A percentile compares a stretch with the other conserved stretches of the same genome.
phyloP scores from a whole-genome alignment of 1,139 yeast species.

The Taphrina flavorubra region DNA sequence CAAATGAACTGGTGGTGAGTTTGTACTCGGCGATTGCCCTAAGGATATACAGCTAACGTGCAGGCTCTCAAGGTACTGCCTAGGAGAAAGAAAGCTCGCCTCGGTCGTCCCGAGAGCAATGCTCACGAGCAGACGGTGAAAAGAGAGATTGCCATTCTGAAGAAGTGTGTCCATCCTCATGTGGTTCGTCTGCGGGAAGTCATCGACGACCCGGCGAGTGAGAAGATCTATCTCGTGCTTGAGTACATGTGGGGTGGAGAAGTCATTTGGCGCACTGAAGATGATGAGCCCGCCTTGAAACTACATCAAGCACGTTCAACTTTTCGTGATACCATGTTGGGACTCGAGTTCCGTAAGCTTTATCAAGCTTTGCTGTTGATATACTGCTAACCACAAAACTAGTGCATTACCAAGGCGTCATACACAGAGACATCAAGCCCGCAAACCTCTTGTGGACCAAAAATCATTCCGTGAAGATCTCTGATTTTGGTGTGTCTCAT shows the following conservation, averaged over 20 bases:
- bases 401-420: constrained; percentile 87
- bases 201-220: constrained; percentile 79
- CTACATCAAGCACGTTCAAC: constrained; percentile 70
- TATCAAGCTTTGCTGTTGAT: background rate
- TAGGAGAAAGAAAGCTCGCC: constrained; percentile 66
- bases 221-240: constrained; percentile 85
- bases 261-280: constrained; percentile 71
- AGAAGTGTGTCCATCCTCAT: constrained; percentile 88
- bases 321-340: constrained; percentile 83
- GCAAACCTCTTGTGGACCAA: constrained; percentile 81
- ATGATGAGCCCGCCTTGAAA: constrained; percentile 57
- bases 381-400: background rate
- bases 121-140: constrained; percentile 76
- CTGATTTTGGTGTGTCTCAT: constrained; percentile 96
- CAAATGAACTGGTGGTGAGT: constrained; percentile 35
- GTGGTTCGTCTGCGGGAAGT: constrained; percentile 88
- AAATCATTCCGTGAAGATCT: constrained; percentile 81
- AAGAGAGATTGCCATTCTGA: constrained; percentile 94
- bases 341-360: constrained; percentile 69
- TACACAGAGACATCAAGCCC: constrained; percentile 96
- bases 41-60: background rate
- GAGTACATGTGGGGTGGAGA: constrained; percentile 95
- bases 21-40: too few relatives aligned
- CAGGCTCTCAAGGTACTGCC: constrained; percentile 88
- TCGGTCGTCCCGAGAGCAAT: constrained; percentile 57